Evolutionary conservation across 345 rosid genomes (phyloP).

Genomic region (Triadica sebifera): DNA sequence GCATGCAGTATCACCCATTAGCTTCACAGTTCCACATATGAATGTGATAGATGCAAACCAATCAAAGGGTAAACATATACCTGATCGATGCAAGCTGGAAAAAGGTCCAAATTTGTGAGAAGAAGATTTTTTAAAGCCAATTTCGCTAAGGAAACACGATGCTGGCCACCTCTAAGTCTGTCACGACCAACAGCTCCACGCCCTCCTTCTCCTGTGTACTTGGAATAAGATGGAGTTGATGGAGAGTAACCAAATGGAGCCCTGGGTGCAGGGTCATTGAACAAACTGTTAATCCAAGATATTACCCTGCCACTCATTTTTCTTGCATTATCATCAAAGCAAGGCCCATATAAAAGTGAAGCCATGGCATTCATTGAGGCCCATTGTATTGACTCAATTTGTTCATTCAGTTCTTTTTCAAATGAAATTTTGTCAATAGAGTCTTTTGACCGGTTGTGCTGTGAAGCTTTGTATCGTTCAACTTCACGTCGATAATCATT

Average conservation of each 20-base stretch:
- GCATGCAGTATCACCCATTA: constrained; percentile 11
- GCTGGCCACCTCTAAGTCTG: constrained; percentile 81
- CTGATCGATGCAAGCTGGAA: constrained; percentile 99
- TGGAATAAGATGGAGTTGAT: constrained; percentile 92
- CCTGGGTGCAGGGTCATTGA: constrained; percentile 92
- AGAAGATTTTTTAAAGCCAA: constrained; percentile 96
- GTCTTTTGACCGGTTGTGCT: constrained; percentile 88
- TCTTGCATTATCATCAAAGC: constrained; percentile 98
- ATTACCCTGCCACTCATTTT: constrained; percentile 97
- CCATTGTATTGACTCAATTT: constrained; percentile 94
- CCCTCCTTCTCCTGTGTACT: constrained; percentile 74
- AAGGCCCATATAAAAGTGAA: constrained; percentile 90
- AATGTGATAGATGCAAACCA: constrained; percentile 8
- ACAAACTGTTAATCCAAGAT: constrained; percentile 94
- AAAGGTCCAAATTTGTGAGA: constrained; percentile 90
- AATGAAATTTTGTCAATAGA: constrained; percentile 88
- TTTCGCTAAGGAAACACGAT: constrained; percentile 87
- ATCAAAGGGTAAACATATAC: constrained; percentile 40
- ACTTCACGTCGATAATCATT: constrained; percentile 96
- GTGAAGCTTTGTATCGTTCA: constrained; percentile 92
- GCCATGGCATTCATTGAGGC: constrained; percentile 98
- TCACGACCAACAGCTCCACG: constrained; percentile 86
- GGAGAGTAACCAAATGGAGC: constrained; percentile 96
- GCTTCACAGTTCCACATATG: neutral
- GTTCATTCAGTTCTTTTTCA: constrained; percentile 90